A percentile compares a stretch with the other conserved stretches of the same genome.
These are phyloP conservation scores for Naumovozyma baii DNA, from an alignment of 805 yeast genomes.

Conservation along the genomic window DNA sequence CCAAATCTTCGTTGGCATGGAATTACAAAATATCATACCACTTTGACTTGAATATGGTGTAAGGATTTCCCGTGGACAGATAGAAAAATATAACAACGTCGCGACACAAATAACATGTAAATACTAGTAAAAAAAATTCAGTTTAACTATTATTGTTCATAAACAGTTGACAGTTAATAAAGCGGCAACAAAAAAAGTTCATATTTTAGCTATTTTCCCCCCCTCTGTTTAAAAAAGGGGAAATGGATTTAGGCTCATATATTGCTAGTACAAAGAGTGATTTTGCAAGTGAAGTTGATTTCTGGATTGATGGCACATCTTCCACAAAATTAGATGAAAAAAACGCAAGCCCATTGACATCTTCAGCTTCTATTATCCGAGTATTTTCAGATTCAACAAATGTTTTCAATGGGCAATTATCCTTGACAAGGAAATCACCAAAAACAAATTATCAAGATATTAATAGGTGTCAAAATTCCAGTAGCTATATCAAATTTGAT, in stretches of 20 bases:
- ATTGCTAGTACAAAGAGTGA: slow-evolving; percentile 1
- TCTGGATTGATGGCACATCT: slow-evolving; percentile 7
- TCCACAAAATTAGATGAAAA: slow-evolving; percentile 1
- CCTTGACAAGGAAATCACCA: slow-evolving; percentile 1
- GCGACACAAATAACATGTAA: too few relatives aligned
- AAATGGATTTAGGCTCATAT: neutral
- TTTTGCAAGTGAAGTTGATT: slow-evolving; percentile 5
- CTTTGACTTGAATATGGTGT: too few relatives aligned
- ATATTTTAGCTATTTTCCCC: too few relatives aligned
- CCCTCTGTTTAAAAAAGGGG: too few relatives aligned
- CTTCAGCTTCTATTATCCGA: neutral
- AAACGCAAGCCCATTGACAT: slow-evolving; percentile 1
- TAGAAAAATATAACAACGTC: too few relatives aligned
- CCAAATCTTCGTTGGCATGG: too few relatives aligned
- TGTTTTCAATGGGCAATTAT: slow-evolving; percentile 1
- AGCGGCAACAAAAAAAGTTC: too few relatives aligned
- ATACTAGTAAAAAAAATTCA: too few relatives aligned
- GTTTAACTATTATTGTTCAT: too few relatives aligned
- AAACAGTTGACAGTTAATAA: too few relatives aligned
- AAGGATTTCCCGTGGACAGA: too few relatives aligned
- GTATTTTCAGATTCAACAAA: slow-evolving; percentile 2
- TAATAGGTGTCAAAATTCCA: neutral
- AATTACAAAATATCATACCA: too few relatives aligned
- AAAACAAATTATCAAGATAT: neutral
- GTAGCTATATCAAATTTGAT: slow-evolving; percentile 1